Percentiles rank a stretch among this genome's conserved stretches.
These are phyloP conservation scores for Schwanniomyces vanrijiae DNA, from an alignment of 805 yeast genomes.

Conservation along the genomic window DNA sequence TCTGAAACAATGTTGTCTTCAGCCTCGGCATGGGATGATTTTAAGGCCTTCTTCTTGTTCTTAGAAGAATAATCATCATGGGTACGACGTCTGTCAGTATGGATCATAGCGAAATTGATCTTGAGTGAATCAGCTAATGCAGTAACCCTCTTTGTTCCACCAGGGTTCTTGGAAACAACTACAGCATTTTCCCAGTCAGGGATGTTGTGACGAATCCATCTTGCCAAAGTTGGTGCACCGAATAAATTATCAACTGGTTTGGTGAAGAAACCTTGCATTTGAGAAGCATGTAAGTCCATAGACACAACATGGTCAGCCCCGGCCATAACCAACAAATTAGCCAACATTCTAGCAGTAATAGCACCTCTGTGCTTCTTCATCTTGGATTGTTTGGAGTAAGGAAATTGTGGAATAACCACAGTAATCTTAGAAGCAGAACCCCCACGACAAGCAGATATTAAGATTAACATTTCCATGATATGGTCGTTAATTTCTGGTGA, in stretches of 20 bases:
- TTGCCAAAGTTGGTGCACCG: constrained; percentile 94
- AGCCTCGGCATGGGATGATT: constrained; percentile 47
- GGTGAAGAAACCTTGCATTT: constrained; percentile 98
- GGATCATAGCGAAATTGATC: constrained; percentile 98
- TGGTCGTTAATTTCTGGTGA: constrained; percentile 88
- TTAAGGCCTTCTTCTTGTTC: constrained; percentile 47
- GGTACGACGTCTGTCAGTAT: constrained; percentile 92
- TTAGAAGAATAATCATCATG: constrained; percentile 54
- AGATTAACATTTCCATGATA: constrained; percentile 91
- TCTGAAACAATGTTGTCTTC: constrained; percentile 72
- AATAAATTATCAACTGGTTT: constrained; percentile 96
- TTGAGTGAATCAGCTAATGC: constrained; percentile 95
- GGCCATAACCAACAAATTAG: constrained; percentile 92
- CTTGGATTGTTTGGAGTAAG: constrained; percentile 94
- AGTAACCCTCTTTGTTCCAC: constrained; percentile 97
- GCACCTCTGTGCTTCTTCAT: constrained; percentile 99
- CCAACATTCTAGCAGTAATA: constrained; percentile 96
- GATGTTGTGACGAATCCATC: constrained; percentile 92
- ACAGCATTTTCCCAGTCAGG: constrained; percentile 86
- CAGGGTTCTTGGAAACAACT: constrained; percentile 98
- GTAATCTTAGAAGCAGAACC: constrained; percentile 98
- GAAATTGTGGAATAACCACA: constrained; percentile 96
- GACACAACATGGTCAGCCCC: constrained; percentile 99
- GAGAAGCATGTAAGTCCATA: constrained; percentile 95
- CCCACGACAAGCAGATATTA: constrained; percentile 94